Base-by-base conservation (phyloP, 2,329 filamentous ascomycete species). In the Aspergillus novoparasiticus region DNA sequence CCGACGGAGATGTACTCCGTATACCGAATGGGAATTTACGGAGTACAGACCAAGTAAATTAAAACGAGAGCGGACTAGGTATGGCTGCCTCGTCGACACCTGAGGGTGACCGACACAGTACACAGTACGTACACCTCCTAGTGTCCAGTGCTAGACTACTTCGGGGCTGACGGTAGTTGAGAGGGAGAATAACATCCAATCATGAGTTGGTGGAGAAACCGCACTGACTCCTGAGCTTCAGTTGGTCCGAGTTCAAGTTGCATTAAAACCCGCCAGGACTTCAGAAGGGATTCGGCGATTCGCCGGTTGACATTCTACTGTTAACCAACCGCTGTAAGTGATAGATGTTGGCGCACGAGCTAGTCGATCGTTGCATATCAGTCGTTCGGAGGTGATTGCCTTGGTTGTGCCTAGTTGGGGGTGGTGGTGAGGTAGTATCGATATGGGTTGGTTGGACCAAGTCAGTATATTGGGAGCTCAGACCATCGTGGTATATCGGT, bases 311-410 rank as follows among this genome's bases (percentile, higher is more conserved):
- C 4, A 26, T 26, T 23, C 21, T 14, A 19, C 16, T 9, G 3
- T 9, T 9, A 55, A 39, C 28, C 28, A 32, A 32, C 16, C 48
- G 28, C 28, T 26, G 21, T 39, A 32, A 1, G n/a, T 26, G 51
- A 55, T 39, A 23, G 28, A n/a, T 51, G 48, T 32, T 39, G 51
- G 51, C 32, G 32, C 51, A 55, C 51, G 51, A 55, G 51, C 51
- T 32, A 39, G 51, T 55, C 34, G 51, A 55, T 55, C 51, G 6
- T 39, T 39, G 51, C 12, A 55, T 39, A 55, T 55, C 51, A 26
- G 14, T 36, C 19, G 12, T 16, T 55, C 30, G 51, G 51, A 32
- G 48, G 26, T 32, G 16, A 51, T 12, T 23, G n/a, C 30, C 48
- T 30, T 32, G 8, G 28, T 32, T 34, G 39, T 32, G n/a, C 9